Evolutionary conservation across 495 filamentous ascomycete species (phyloP).

Genomic region (Diplogelasinospora grovesii): DNA sequence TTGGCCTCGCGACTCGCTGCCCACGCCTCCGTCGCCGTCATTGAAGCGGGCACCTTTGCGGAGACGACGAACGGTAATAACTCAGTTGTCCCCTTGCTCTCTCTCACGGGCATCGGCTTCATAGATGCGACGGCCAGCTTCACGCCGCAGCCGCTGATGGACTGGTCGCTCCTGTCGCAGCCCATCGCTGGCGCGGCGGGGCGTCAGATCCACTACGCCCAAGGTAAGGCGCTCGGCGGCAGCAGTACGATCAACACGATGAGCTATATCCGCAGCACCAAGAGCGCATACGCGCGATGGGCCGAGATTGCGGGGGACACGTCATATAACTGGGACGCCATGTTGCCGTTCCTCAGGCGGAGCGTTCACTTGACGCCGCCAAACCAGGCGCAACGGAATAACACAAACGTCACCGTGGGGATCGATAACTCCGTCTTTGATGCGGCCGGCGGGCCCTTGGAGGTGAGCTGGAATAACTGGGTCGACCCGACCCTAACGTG

Average conservation of each 20-base stretch:
- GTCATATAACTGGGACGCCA: slow-evolving; percentile 37
- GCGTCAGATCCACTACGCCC: slow-evolving; percentile 30
- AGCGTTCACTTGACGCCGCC: slow-evolving; percentile 26
- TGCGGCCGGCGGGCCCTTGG: slow-evolving; percentile 11
- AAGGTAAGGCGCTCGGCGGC: slow-evolving; percentile 40
- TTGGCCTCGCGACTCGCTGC: slow-evolving; percentile 45
- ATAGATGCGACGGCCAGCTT: too few relatives aligned
- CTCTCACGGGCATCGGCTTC: too few relatives aligned
- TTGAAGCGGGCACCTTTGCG: slow-evolving; percentile 56
- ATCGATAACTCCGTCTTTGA: slow-evolving; percentile 14
- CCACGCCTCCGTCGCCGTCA: slow-evolving; percentile 29
- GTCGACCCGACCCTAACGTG: slow-evolving; percentile 24
- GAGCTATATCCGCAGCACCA: slow-evolving; percentile 36
- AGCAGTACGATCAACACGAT: slow-evolving; percentile 45
- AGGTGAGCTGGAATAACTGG: slow-evolving; percentile 14
- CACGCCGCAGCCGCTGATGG: slow-evolving; percentile 32
- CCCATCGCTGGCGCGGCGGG: slow-evolving; percentile 28
- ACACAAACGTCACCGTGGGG: slow-evolving; percentile 16
- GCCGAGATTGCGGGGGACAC: slow-evolving; percentile 37
- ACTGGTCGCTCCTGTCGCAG: slow-evolving; percentile 46
- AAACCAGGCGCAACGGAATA: slow-evolving; percentile 12
- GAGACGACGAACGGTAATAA: slow-evolving; percentile 41
- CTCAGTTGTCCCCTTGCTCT: slow-evolving; percentile 33
- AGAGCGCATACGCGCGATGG: slow-evolving; percentile 39
- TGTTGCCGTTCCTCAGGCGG: slow-evolving; percentile 40